Base-by-base conservation (phyloP, 2,329 filamentous ascomycete species). In the Exophiala sideris region DNA sequence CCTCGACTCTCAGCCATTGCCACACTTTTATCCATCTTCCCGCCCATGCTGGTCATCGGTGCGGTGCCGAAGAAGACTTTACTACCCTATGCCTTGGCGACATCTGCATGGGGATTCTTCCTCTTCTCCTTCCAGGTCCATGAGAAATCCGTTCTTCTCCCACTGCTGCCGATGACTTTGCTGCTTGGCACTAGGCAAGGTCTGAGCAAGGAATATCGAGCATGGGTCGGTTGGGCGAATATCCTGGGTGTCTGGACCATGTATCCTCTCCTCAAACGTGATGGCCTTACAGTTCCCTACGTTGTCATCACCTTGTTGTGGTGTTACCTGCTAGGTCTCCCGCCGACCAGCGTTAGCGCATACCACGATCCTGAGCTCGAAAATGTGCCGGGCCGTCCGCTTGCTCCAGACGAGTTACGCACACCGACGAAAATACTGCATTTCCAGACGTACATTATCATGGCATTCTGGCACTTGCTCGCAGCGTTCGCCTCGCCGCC, bases 91-190 rank as follows among this genome's bases (percentile, higher is more conserved):
- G 89, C 89, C 0, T 83, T 97, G 54, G 87, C 91, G 1, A 81
- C 88, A 1, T 91, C 89, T 0, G 88, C 91, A 1, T 99, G 94
- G 94, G 92, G 88, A 0, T 99, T 99, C 77, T 99, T 97, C 70
- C 78, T 99, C 12, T 97, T 95, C 74, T 95, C 90, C 65, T 99
- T 95, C 70, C 94, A 99, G 68, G 95, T 99, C 0, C 94, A 99
- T 66, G 94, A 99, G 74, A 99, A 99, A 79, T 96, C 91, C 62
- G 90, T 96, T 0, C 78, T 99, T 4, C 81, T 99, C 2, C 95
- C 94, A 1, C 77, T 99, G 44, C 82, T 97, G 68, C 94, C 94
- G 0, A 96, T 95, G 88, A 97, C 91, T 0, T 73, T 96, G 5
- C 78, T 97, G 4, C 78, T 99, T 36, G 88, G 88, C 12, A 85